These are phyloP conservation scores for Diaporthe citriasiana DNA, from an alignment of 2,329 filamentous ascomycete genomes.

Conservation along the genomic window DNA sequence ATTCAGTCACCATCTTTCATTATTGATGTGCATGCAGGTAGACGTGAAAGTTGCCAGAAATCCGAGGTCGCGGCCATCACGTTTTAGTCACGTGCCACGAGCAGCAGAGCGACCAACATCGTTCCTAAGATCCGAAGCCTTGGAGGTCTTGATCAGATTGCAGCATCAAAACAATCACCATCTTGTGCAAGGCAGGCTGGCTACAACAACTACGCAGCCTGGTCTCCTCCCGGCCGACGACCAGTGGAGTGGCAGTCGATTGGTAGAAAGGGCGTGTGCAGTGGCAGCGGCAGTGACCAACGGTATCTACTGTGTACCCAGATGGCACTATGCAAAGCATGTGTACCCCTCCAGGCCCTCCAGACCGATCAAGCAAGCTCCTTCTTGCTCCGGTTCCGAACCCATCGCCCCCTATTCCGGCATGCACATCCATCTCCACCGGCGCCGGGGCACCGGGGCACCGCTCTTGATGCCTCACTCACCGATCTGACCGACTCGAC, in stretches of 20 bases:
- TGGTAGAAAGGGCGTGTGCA: background rate
- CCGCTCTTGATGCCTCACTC: slow-evolving; percentile 5
- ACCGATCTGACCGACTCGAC: slow-evolving; percentile 24
- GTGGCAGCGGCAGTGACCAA: background rate
- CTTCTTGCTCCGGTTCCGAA: slow-evolving; percentile 17
- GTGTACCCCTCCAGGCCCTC: no score
- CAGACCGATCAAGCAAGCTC: background rate
- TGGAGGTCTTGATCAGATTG: background rate
- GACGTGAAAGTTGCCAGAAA: background rate
- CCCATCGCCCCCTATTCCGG: background rate
- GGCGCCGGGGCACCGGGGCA: slow-evolving; percentile 32
- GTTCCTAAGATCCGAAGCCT: background rate
- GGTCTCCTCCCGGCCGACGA: background rate
- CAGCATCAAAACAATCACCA: background rate
- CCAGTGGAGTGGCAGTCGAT: background rate
- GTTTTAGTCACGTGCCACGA: slow-evolving; percentile 13
- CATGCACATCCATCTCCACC: slow-evolving; percentile 10
- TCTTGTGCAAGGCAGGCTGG: background rate
- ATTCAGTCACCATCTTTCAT: background rate
- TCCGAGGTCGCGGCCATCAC: background rate
- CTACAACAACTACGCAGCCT: background rate
- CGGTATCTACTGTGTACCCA: no score
- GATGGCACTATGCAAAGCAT: background rate
- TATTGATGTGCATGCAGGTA: background rate
- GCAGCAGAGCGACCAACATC: background rate